A percentile compares a stretch with the other conserved stretches of the same genome.
These are phyloP conservation scores for Ophioceras dolichostomum DNA, from an alignment of 2,329 filamentous ascomycete genomes.

Conservation along the genomic window DNA sequence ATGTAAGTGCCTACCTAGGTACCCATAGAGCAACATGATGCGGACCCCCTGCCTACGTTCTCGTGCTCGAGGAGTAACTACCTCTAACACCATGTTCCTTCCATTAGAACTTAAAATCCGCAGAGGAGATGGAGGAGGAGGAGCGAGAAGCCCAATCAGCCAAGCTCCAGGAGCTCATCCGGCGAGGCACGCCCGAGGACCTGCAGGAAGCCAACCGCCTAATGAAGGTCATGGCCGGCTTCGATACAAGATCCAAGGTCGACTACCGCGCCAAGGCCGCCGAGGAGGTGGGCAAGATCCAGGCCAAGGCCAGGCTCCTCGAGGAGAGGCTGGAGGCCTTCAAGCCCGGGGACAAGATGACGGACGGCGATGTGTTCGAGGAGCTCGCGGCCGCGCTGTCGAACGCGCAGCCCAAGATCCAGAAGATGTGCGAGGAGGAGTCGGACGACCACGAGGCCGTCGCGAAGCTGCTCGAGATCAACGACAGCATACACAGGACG, in stretches of 20 bases:
- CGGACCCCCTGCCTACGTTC: no score
- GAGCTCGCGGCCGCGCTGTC: slow-evolving; percentile 82
- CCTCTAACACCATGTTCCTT: no score
- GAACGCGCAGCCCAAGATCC: slow-evolving; percentile 95
- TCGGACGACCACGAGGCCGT: slow-evolving; percentile 95
- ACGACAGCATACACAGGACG: slow-evolving; percentile 96
- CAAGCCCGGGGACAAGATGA: slow-evolving; percentile 67
- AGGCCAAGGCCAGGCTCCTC: slow-evolving; percentile 83
- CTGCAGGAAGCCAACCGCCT: slow-evolving; percentile 92
- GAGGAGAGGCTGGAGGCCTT: slow-evolving; percentile 88
- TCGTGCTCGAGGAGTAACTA: no score
- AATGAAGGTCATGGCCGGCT: slow-evolving; percentile 99
- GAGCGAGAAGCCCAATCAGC: slow-evolving; percentile 89
- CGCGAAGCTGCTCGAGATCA: slow-evolving; percentile 89
- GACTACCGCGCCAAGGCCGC: slow-evolving; percentile 97
- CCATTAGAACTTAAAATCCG: slow-evolving; percentile 91
- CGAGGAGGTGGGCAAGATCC: slow-evolving; percentile 86
- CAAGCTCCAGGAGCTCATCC: slow-evolving; percentile 95
- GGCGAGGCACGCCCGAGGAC: slow-evolving; percentile 81
- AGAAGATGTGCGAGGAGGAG: slow-evolving; percentile 99
- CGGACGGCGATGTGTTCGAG: slow-evolving; percentile 56
- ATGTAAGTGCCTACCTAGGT: slow-evolving; percentile 50
- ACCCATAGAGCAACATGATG: no score
- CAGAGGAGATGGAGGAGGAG: slow-evolving; percentile 97
- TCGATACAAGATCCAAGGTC: slow-evolving; percentile 88